Evolutionary conservation across 1,139 yeast species (phyloP), one percentile per base, ranked within the genome.

Genomic region (Hansenula sp.): DNA sequence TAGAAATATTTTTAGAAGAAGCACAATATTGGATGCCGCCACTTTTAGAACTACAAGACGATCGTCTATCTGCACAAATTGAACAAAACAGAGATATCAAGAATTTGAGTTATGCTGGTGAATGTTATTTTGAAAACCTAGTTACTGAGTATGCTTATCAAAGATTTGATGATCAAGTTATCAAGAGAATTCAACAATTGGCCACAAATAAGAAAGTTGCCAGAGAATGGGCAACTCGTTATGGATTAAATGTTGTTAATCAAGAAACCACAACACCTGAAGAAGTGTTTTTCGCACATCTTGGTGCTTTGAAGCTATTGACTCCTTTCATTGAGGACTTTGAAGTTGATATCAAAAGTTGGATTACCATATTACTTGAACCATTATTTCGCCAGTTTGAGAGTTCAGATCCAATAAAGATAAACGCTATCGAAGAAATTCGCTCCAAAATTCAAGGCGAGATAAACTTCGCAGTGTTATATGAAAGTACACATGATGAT

Each of bases 121-220:
- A 36, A 28, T 35, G 46, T 2, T 28, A 25, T 10, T 50, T 43
- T 19, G 43, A 49, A 10, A 40, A 35, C 11, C 15, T 47, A 4
- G 47, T 44, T 6, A 36, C 35, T 12, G 47, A 44, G n/a, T 43
- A 49, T 1, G 18, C 43, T 2, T 33, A 32, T 8, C 41, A 46
- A 30, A 38, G 54, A 13, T 47, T 52, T 36, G 32, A 42, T 5
- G 51, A 50, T 31, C 36, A 38, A 8, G 49, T 41, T 3, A 30
- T 47, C 12, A 34, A 41, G 28, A 36, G 33, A 3, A 29, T 45
- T 9, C 24, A 40, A 5, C 19, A 31, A 17, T 41, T 41, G 5
- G 34, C 49, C 3, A 38, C 38, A 24, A 38, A 33, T 36, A 38
- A 35, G 10, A 45, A 28, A 31, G 15, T 47, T 10, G 38, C 43